Conservation (phyloP, 75 land plant species). For the Picea glauca region DNA sequence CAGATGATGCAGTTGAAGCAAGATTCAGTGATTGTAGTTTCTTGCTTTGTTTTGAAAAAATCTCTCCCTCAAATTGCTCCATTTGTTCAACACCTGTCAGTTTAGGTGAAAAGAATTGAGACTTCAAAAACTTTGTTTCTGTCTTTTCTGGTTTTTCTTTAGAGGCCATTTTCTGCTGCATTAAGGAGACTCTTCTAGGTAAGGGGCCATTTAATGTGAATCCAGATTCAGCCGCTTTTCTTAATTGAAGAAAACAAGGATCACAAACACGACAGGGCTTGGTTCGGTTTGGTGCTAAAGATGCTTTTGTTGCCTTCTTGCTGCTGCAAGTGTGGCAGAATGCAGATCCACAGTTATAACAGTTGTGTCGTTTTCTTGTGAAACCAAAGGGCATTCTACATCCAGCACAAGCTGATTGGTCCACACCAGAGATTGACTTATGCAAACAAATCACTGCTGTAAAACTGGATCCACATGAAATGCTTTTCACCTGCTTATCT, state of each 20-base stretch:
- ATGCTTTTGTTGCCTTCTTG: conserved; percentile 39
- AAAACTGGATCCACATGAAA: conserved; percentile 47
- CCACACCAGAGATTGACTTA: conserved; percentile 32
- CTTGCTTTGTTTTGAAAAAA: neutral
- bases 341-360: conserved; percentile 46
- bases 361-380: conserved; percentile 44
- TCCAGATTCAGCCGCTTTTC: conserved; percentile 8
- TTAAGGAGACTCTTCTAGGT: conserved; percentile 8
- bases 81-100: conserved; percentile 4
- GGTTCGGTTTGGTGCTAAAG: conserved; percentile 42
- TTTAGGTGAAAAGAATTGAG: conserved; percentile 18
- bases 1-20: neutral
- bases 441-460: conserved; percentile 50
- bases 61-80: conserved; percentile 15
- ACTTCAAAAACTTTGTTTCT: conserved; percentile 10
- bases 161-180: neutral
- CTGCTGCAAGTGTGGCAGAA: conserved; percentile 52
- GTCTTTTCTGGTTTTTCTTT: conserved; percentile 9
- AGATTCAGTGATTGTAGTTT: neutral
- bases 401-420: conserved; percentile 34
- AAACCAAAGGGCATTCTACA: conserved; percentile 42
- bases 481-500: conserved; percentile 32
- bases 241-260: conserved; percentile 28
- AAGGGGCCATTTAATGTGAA: conserved; percentile 1
- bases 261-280: conserved; percentile 49